Base-by-base conservation (phyloP, 805 yeast species). In the Metschnikowia cubensis region DNA sequence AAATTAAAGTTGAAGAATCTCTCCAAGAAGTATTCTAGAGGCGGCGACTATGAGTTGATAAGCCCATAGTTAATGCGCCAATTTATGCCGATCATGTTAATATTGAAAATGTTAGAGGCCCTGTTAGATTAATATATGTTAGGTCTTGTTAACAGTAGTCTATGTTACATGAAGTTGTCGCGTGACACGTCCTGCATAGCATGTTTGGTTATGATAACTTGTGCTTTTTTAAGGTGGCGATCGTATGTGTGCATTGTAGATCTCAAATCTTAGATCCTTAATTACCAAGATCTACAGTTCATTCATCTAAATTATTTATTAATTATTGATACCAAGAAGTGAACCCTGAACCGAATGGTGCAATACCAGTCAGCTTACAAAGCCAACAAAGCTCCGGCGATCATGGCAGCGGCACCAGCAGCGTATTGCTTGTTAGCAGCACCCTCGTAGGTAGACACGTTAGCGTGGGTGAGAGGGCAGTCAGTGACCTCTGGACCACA, bases 351-450 rank as follows among this genome's bases (percentile, higher is more conserved):
- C 38, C 38, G 33, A 33, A 42, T 21, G 31, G 43, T 14, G n/a
- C n/a, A 25, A 40, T 7, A 40, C 38, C 35, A 21, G 21, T 29
- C 36, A 48, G 50, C 60, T 64, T 63, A 64, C 64, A 64, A 63
- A 62, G 66, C 67, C 61, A 64, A 61, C 63, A 64, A 56, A 50
- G 61, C 61, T 52, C 61, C 61, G 39, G 61, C 61, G 51, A 58
- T 59, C 58, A 58, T 50, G 42, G 61, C 61, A 48, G 51, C 61
- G 62, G 63, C 65, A 54, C 65, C 65, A 53, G 66, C 68, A 51
- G 64, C 66, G 53, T 48, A 59, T 47, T 58, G 60, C 60, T 55
- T 56, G 60, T 51, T 51, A 42, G 57, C 60, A 47, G 52, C 58
- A 54, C 57, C 59, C 48, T 41, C 42, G 63, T 47, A 55, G 47